Evolutionary conservation across 176 grass and related monocot genomes (phyloP), one percentile per base, ranked within the genome.

Genomic region (Juncus inflexus): DNA sequence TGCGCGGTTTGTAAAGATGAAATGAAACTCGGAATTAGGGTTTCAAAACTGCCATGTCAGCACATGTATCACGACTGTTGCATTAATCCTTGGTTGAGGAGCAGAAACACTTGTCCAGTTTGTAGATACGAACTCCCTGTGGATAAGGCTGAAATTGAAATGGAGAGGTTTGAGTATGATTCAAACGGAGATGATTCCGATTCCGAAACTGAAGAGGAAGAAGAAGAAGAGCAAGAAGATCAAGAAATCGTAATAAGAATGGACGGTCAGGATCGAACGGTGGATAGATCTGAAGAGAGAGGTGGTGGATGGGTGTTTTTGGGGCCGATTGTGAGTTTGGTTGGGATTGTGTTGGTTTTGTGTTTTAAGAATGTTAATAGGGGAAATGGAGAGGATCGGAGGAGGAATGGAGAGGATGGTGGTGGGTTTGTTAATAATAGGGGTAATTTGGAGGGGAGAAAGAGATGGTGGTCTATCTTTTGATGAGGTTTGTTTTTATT

Each of bases 401-500:
- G 35, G 11, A 58, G 38, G 9, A 47, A 13, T 47, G 60, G 40
- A 50, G 74, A 69, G 47, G 58, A 69, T 28, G 68, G 57, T 0
- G 38, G 39, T 19, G 43, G 43, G 9, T 5, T 6, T 5, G 43
- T 47, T 47, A 47, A 47, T 47, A 47, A 9, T 9, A 47, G 79
- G 62, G 70, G 11, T 7, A 10, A 74, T 62, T 67, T 63, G 50
- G 79, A 37, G 50, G 78, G 62, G 40, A 84, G 76, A 77, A 89
- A 70, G 72, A 86, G 80, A 80, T 92, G 85, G 88, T 97, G 92
- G 92, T 84, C 80, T 64, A 77, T 97, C 65, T 91, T 97, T 60
- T 97, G 83, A 77, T 28, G 52, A 62, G 35, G 42, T 4, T 11
- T 62, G 11, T 43, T 61, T 12, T 63, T 42, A 10, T 67, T 16